Evolutionary conservation across 2,329 filamentous ascomycete species (phyloP), one percentile per base, ranked within the genome.

Genomic region (Furcasterigmium furcatum): DNA sequence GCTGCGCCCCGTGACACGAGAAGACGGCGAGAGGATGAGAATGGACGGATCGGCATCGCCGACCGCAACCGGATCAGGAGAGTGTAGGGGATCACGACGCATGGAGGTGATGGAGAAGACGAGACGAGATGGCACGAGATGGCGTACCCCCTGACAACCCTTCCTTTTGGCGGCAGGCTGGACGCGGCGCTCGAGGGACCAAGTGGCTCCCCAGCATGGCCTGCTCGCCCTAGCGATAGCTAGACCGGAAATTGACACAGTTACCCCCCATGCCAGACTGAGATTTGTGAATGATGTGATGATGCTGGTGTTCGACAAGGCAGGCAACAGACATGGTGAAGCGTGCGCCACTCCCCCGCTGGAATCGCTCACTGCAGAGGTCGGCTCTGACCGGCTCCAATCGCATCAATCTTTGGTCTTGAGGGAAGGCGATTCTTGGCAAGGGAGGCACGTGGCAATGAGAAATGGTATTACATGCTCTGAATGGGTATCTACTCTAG

Each of bases 41-140:
- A 38, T 36, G 35, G 19, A 29, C 41, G 30, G 34, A 49, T 41
- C 8, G 24, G 24, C 24, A 27, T 45, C 41, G 47, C 41, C 38
- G 34, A 18, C 34, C 34, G 34, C 14, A 16, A 22, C 30, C 32
- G n/a, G n/a, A 35, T 19, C 32, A 47, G 47, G 42, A 49, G 47
- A 45, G 47, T 51, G 49, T 51, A 47, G 49, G 49, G 38, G 49
- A 22, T 46, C 38, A 39, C 12, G 40, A 47, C 40, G 40, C 40
- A 44, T 12, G 21, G 35, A 18, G n/a, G n/a, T n/a, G n/a, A n/a
- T n/a, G n/a, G 24, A 29, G 35, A 35, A 39, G 42, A 35, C 21
- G 44, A 43, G 49, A 29, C 39, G 47, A 47, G 42, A 45, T 38
- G 32, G 21, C 21, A 44, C 43, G 45, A n/a, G n/a, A n/a, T n/a